A percentile compares a stretch with the other conserved stretches of the same genome.
Evolutionary conservation across 805 yeast genomes (phyloP).

Genomic region (Hanseniaspora clermontiae): DNA sequence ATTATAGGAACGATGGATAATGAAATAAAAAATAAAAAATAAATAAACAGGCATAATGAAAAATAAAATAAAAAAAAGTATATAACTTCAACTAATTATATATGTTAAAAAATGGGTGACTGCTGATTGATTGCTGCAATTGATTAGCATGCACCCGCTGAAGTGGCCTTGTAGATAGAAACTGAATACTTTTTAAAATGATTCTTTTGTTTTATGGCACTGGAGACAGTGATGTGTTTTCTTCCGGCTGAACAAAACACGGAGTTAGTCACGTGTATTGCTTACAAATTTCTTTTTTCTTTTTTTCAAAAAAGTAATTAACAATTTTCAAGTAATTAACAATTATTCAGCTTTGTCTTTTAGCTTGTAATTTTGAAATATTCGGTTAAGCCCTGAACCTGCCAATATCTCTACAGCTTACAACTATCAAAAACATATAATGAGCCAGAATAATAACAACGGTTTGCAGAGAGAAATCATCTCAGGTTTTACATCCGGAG

Average conservation of each 20-base stretch:
- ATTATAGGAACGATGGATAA: neutral
- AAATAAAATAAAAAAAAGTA: neutral
- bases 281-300: too few species aligned
- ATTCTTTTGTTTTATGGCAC: too few species aligned
- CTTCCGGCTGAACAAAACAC: neutral
- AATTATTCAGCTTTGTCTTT: too few species aligned
- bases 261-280: too few species aligned
- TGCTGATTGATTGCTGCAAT: neutral
- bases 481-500: slow-evolving; percentile 73
- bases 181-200: too few species aligned
- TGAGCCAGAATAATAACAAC: neutral
- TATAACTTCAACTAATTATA: too few species aligned
- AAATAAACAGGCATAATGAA: neutral
- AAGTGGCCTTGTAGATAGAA: neutral
- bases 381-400: too few species aligned
- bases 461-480: slow-evolving; percentile 40
- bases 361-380: too few species aligned
- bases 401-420: too few species aligned
- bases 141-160: neutral
- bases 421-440: neutral
- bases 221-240: neutral
- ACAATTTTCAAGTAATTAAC: too few species aligned
- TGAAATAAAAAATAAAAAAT: neutral
- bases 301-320: too few species aligned
- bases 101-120: neutral